Base-by-base conservation (phyloP, 164 flowering plant species). In the Pachysandra terminalis region DNA sequence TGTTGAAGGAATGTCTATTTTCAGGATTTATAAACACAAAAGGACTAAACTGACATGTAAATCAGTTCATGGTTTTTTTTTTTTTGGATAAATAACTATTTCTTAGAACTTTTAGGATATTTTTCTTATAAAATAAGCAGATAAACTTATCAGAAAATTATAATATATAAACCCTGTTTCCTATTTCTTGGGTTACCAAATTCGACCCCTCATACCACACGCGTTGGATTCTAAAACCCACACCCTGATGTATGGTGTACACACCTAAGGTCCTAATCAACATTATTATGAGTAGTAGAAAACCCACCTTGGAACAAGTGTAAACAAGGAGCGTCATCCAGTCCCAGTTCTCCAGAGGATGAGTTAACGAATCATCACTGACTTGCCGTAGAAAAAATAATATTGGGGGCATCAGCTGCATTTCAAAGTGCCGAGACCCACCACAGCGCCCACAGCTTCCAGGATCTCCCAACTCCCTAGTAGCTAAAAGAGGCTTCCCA, bases 371-470 rank as follows among this genome's bases (percentile, higher is more conserved):
- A 69, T 74, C 81, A 54, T 77, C 77, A 63, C 83, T 75, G 14
- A 73, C 87, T 76, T 93, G 87, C 24, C 72, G 87, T 59, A 96
- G 83, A 80, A 88, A 96, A 77, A 83, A 91, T 66, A 91, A 66
- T 25, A 93, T 54, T 5, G 90, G 90, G 12, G 98, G 88, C 98
- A 96, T 96, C 63, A 96, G 75, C 84, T 96, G 99, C 93, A 96
- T 75, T 59, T 96, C 98, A 68, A 74, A 96, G 45, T 78, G 85
- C 75, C 90, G 81, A 51, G 82, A 53, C 41, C 73, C 89, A 70
- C 96, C 91, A 77, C 99, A 96, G n/a, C 68, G 73, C 56, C 27
- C 60, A 71, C 98, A 96, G 19, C 23, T 68, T 58, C 82, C 86
- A 16, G 88, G 85, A 52, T 81, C 79, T 57, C 57, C 77, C 17